Base-by-base conservation (phyloP, 169 alveolate species). In the Cryptosporidium xiaoi region DNA sequence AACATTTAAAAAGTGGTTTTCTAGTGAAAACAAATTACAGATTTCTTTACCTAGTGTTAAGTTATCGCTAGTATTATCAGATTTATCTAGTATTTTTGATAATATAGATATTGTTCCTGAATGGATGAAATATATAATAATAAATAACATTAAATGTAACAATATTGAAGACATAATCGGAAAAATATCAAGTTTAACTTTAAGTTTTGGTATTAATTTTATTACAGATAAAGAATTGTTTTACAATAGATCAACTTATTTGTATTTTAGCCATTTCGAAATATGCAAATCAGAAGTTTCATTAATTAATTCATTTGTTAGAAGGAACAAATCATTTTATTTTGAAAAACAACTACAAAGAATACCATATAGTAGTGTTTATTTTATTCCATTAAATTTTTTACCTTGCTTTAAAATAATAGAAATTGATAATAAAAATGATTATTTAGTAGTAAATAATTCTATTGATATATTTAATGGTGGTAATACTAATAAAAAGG, bases 1-100 rank as follows among this genome's bases (percentile, higher is more conserved):
- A 4, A 77, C 87, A 10, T 77, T 77, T 29, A 50, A 62, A 16
- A 56, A 62, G 7, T 77, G 87, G 87, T 77, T 77, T 77, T 56
- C 69, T n/a, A 60, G 60, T 31, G 87, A 77, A 31, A 66, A 71
- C 1, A 62, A 18, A 46, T 18, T 77, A n/a, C 65, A 77, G 5
- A 64, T 77, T 20, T 4, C 1, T 56, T 40, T 77, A n/a, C 87
- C 87, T 12, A 36, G 48, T 5, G 64, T 51, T 20, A 56, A 71
- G 64, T 7, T 56, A 20, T 36, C 62, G 5, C n/a, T 77, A n/a
- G 13, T 77, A 2, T 27, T 77, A 48, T 58, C 71, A 5, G 71
- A 56, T 34, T 13, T 60, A 16, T 20, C 48, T 24, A 20, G 33
- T 0, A 58, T 77, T 16, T 56, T 40, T 10, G 40, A 55, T 20